Base-by-base conservation (phyloP, 1,284 basidiomycete genomes). In the Gymnopus androsaceus region DNA sequence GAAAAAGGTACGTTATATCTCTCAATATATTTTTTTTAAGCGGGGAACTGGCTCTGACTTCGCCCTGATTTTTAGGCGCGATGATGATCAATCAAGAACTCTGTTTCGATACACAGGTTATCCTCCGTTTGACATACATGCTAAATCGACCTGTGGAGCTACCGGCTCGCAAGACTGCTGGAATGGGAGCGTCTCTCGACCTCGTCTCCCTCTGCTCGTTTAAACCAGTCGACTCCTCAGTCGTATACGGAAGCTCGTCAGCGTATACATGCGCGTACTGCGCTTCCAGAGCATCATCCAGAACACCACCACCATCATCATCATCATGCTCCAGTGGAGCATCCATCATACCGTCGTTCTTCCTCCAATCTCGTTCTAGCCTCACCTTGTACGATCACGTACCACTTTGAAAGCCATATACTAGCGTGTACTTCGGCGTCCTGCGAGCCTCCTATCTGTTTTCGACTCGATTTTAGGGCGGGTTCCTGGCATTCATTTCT, bases 61-160 rank as follows among this genome's bases (percentile, higher is more conserved):
- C 49, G 38, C n/a, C n/a, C n/a, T n/a, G n/a, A n/a, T n/a, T 58
- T 65, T 61, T 67, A 84, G 84, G 72, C 62, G 67, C 76, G 56
- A 80, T 77, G 17, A 75, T 70, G 40, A 77, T 91, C 65, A 82
- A 81, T 31, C 88, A 90, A 72, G 82, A 88, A 72, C 74, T 90
- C 59, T 72, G 82, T 55, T 77, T 83, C 57, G 86, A 89, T 70
- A 79, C 78, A 60, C 76, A 81, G 60, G 77, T 81, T 15, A 70
- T 88, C 45, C 78, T 87, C 44, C 80, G 80, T 60, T 72, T 89
- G 61, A 75, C 84, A 45, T 90, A 89, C 68, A 81, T 87, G 60
- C 72, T 91, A 60, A 81, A 85, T 62, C 80, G 84, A 66, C 70
- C 70, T 60, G 72, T 75, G 58, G 64, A 68, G 57, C 70, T 76